A percentile compares a stretch with the other conserved stretches of the same genome.
Conservation (phyloP, 495 filamentous ascomycete species). For the Chaetomium tenue region DNA sequence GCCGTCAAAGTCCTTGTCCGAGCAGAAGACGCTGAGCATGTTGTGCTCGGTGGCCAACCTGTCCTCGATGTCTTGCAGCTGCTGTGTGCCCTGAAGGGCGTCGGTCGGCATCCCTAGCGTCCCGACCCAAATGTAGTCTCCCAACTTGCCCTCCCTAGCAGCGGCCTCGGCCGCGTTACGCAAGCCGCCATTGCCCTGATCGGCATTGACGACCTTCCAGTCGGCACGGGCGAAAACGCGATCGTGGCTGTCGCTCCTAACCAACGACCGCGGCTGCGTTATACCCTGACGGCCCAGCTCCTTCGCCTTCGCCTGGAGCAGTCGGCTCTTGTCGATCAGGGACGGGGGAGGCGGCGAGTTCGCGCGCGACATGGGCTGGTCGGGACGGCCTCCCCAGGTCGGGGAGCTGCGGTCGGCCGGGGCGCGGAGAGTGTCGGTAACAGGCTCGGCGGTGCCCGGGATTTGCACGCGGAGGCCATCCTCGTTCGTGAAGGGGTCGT, state of each 20-base stretch:
- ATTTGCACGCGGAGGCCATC: slow-evolving; percentile 49
- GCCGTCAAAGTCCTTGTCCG: slow-evolving; percentile 84
- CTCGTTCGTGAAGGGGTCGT: slow-evolving; percentile 61
- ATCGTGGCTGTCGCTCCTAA: slow-evolving; percentile 57
- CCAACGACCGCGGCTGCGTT: slow-evolving; percentile 44
- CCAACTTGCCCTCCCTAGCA: slow-evolving; percentile 58
- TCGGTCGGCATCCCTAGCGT: slow-evolving; percentile 91
- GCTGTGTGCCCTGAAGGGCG: slow-evolving; percentile 62
- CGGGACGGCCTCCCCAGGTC: slow-evolving; percentile 66
- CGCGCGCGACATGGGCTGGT: slow-evolving; percentile 72
- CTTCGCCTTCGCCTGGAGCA: slow-evolving; percentile 54
- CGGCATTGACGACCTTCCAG: slow-evolving; percentile 80
- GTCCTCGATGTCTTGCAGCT: slow-evolving; percentile 75
- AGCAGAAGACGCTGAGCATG: slow-evolving; percentile 76
- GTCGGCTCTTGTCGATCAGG: slow-evolving; percentile 59
- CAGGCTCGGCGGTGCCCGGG: slow-evolving; percentile 34
- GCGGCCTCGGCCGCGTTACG: slow-evolving; percentile 82
- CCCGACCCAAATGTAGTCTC: slow-evolving; percentile 81
- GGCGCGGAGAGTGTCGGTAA: slow-evolving; percentile 37
- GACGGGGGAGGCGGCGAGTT: slow-evolving; percentile 67
- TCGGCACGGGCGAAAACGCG: slow-evolving; percentile 63
- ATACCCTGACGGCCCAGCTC: slow-evolving; percentile 49
- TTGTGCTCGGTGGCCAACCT: slow-evolving; percentile 73
- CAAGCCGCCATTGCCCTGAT: slow-evolving; percentile 88
- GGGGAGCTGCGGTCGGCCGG: slow-evolving; percentile 65